phyloP scores from a whole-genome alignment of 2,329 filamentous ascomycete species.

The Paracorniculantispora psalliotae region DNA sequence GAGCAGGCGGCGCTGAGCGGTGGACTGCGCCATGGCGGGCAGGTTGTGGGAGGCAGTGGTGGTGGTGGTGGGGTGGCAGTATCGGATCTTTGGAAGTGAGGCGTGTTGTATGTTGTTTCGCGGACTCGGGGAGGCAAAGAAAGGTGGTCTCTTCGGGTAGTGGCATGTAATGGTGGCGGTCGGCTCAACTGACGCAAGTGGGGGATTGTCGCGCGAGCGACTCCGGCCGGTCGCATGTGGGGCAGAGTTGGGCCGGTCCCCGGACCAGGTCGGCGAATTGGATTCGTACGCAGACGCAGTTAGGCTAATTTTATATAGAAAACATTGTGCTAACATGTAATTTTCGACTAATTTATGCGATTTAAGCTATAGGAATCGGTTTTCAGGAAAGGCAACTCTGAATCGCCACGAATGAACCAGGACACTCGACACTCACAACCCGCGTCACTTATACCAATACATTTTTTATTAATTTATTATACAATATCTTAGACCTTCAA shows the following conservation, averaged over 20 bases:
- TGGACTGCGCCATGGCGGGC: slow-evolving; percentile 50
- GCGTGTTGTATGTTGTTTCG: too few species aligned
- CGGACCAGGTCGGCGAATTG: neutral
- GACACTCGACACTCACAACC: too few species aligned
- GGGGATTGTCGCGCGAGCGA: neutral
- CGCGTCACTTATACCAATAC: too few species aligned
- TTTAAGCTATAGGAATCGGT: too few species aligned
- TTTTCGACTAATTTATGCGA: too few species aligned
- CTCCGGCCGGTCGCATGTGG: neutral
- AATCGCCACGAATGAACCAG: too few species aligned
- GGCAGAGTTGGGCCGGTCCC: neutral
- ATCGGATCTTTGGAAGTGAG: too few species aligned
- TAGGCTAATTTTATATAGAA: neutral
- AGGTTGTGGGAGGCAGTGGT: neutral
- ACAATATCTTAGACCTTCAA: slow-evolving; percentile 22
- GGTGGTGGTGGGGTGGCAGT: neutral
- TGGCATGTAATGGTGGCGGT: neutral
- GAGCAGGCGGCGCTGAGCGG: slow-evolving; percentile 75
- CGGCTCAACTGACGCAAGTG: neutral
- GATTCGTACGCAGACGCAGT: neutral
- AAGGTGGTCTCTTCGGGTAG: neutral
- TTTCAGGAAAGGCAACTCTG: too few species aligned
- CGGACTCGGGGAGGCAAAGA: neutral
- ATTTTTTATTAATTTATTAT: slow-evolving; percentile 5
- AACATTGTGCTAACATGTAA: too few species aligned